Base-by-base conservation (phyloP, 164 flowering plant species). In the Magnolia sinica region DNA sequence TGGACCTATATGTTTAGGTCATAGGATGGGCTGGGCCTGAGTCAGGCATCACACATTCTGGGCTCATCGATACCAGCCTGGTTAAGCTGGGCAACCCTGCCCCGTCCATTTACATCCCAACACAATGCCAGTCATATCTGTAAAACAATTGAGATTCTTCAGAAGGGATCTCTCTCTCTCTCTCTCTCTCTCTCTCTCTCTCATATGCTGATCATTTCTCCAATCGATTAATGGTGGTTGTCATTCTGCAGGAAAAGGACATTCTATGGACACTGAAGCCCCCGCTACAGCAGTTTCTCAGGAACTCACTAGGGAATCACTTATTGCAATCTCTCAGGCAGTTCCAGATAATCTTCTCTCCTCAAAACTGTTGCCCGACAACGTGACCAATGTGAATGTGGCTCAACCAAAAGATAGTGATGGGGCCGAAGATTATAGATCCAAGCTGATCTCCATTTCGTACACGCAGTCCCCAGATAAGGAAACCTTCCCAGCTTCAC, bases 401-500 rank as follows among this genome's bases (percentile, higher is more conserved):
- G 27, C 19, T 45, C 76, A 72, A 50, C 29, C 23, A 14, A 22
- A 52, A 55, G 24, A 59, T 9, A 22, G 50, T 27, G 71, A 65
- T 18, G 73, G 22, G 63, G 73, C 72, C 49, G 80, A 78, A 31
- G 59, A 68, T 14, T 78, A 78, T 58, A 73, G 76, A 24, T 73
- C 71, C 18, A 67, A 78, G 76, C 76, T 78, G 52, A 78, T 78
- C 37, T 72, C 80, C 50, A 78, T 78, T 65, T 73, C 80, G 16
- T 73, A 65, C 50, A 78, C 72, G 16, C 61, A 73, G 50, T 73
- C 79, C 2, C 76, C 76, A 45, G 80, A 74, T 70, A 74, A 37
- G 18, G 14, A 78, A 63, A 52, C 65, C 27, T 27, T 23, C 23
- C 66, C 75, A 7, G 50, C 22, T 67, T 73, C 72, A 52, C n/a